phyloP scores from a whole-genome alignment of 257 asterid species.

The Nicotiana attenuata region DNA sequence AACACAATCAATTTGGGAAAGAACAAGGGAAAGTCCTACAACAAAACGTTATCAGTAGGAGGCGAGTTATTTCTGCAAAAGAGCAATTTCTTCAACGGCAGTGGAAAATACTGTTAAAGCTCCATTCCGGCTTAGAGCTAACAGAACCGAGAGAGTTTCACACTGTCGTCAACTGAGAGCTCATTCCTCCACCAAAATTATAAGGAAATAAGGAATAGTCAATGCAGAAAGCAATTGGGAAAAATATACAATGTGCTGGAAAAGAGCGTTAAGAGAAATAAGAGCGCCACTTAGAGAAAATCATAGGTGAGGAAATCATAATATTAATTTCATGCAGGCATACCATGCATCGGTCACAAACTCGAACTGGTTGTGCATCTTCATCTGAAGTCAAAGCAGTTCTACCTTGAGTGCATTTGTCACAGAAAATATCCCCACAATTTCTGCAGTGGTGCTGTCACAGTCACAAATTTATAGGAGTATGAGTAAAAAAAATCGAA shows the following conservation, averaged over 20 bases:
- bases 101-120: not conserved
- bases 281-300: not conserved
- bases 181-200: conserved; percentile 1
- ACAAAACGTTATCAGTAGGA: not conserved
- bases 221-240: not conserved
- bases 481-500: not conserved
- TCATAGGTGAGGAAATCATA: not conserved
- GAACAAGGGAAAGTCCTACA: not conserved
- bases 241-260: not conserved
- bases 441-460: conserved; percentile 86
- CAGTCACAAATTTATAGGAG: conserved; percentile 23
- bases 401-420: conserved; percentile 97
- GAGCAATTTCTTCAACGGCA: not conserved
- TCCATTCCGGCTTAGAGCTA: not conserved
- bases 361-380: conserved; percentile 86
- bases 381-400: conserved; percentile 71
- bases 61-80: not conserved
- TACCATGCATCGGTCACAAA: conserved; percentile 94
- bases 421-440: conserved; percentile 94
- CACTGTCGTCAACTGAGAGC: too few relatives aligned
- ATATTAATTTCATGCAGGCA: not conserved
- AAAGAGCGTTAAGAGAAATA: not conserved
- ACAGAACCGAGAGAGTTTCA: not conserved
- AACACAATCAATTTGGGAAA: not conserved
- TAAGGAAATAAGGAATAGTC: not conserved